These are phyloP conservation scores for Astrothelium subdiscretum DNA, from an alignment of 495 filamentous ascomycete genomes.

Conservation along the genomic window DNA sequence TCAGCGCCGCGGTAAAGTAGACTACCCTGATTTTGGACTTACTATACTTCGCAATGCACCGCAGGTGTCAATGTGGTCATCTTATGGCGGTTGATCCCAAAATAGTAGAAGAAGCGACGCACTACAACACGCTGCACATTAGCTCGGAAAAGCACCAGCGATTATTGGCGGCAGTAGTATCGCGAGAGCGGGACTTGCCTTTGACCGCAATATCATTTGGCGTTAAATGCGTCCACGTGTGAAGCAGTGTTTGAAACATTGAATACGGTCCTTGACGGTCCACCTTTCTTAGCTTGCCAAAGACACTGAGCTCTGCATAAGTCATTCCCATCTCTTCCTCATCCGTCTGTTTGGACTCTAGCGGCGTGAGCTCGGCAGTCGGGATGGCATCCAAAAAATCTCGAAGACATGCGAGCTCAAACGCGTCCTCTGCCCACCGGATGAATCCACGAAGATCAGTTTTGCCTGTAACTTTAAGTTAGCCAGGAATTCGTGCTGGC, in stretches of 20 bases:
- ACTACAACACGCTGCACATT: conserved; percentile 34
- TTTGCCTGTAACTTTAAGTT: conserved; percentile 16
- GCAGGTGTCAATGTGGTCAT: conserved; percentile 33
- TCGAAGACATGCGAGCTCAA: conserved; percentile 58
- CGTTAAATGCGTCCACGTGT: conserved; percentile 46
- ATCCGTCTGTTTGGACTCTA: conserved; percentile 53
- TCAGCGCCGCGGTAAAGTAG: not conserved
- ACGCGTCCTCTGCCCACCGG: conserved; percentile 47
- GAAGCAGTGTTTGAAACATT: conserved; percentile 58
- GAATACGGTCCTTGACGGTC: conserved; percentile 61
- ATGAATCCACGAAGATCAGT: conserved; percentile 72
- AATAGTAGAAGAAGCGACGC: conserved; percentile 55
- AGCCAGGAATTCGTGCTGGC: not conserved
- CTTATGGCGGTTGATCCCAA: conserved; percentile 39
- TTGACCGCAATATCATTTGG: conserved; percentile 22
- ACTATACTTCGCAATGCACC: conserved; percentile 25
- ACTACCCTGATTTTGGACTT: not conserved
- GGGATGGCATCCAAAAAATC: conserved; percentile 65
- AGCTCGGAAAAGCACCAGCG: not conserved
- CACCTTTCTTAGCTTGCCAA: conserved; percentile 58
- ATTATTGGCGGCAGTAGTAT: not conserved
- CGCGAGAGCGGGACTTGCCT: not conserved
- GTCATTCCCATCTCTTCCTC: conserved; percentile 68
- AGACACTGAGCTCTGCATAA: conserved; percentile 40
- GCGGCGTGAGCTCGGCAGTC: conserved; percentile 76